phyloP scores from a whole-genome alignment of 2,329 filamentous ascomycete genomes.

The Fusarium fujikuroi region DNA sequence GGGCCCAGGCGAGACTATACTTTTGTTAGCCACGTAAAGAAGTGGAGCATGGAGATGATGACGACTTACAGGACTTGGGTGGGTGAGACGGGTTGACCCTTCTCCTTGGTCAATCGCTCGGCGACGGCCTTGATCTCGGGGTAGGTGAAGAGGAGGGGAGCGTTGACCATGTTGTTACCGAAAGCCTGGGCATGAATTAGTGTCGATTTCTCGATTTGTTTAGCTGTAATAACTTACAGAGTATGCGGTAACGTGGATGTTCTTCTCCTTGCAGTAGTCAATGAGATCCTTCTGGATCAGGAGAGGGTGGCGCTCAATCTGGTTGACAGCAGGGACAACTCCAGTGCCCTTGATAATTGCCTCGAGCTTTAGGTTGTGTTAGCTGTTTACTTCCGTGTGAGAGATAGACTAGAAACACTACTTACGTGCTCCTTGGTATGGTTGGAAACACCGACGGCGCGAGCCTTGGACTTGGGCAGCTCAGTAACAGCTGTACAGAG shows the following conservation, averaged over 20 bases:
- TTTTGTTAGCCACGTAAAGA: neutral
- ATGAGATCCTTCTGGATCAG: neutral
- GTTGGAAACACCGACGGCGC: neutral
- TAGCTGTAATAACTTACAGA: neutral
- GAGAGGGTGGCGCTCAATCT: neutral
- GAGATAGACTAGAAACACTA: too few relatives aligned
- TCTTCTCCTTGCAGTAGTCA: neutral
- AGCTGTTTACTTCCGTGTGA: too few relatives aligned
- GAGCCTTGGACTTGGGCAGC: neutral
- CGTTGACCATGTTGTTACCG: neutral
- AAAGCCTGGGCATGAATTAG: neutral
- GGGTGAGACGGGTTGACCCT: neutral
- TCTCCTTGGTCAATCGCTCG: neutral
- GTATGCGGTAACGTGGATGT: neutral
- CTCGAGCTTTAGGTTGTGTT: neutral
- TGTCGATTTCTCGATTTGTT: accelerated
- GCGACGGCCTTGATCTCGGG: neutral
- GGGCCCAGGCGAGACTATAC: neutral
- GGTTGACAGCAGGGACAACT: neutral
- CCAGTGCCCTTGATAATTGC: neutral
- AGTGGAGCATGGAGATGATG: accelerated
- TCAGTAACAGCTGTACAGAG: neutral
- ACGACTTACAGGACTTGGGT: neutral
- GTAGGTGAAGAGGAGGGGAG: neutral
- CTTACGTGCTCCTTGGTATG: neutral